Base-by-base conservation (phyloP, 228 moss, liverwort and hornwort genomes). In the Sphagnum magellanicum region DNA sequence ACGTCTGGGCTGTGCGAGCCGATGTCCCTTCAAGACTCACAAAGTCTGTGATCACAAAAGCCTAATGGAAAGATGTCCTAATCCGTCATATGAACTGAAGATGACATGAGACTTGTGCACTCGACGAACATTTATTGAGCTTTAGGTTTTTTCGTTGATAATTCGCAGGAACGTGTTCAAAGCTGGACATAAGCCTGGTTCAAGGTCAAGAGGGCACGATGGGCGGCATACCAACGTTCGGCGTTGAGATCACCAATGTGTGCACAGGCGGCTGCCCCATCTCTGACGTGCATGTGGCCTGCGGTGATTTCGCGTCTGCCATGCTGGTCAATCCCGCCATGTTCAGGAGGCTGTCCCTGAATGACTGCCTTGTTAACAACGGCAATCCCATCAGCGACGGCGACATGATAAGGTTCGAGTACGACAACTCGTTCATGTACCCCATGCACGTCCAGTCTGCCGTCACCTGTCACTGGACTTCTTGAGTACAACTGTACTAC, bases 151-250 rank as follows among this genome's bases (percentile, higher is more conserved):
- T 32, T 32, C 32, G 32, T 32, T 32, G 84, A 78, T 78, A 81
- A 78, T 76, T 90, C 87, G 89, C 89, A 93, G 90, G 89, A 74
- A 69, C 81, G 70, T 93, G 93, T 81, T 77, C 89, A 68, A 90
- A 88, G 78, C 79, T 84, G 73, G 93, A 90, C 79, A 89, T 93
- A 84, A 89, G 87, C 75, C 89, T 93, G 71, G 80, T 83, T 71
- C 89, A 93, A 83, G 93, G 89, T 72, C 81, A 87, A 72, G 71
- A 80, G 75, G 83, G 83, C 78, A 89, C 89, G 50, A 84, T 87
- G 78, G 91, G 85, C 75, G 90, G 93, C 83, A 90, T 93, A 69
- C 93, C 90, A 83, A 88, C 88, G 74, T 55, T 55, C 55, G 12
- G 55, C 12, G 55, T 55, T 8, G 9, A 55, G 55, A 55, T 55